A percentile compares a stretch with the other conserved stretches of the same genome.
Evolutionary conservation across 306 rosid species (phyloP).

Genomic region (Elaeagnus macrophylla): DNA sequence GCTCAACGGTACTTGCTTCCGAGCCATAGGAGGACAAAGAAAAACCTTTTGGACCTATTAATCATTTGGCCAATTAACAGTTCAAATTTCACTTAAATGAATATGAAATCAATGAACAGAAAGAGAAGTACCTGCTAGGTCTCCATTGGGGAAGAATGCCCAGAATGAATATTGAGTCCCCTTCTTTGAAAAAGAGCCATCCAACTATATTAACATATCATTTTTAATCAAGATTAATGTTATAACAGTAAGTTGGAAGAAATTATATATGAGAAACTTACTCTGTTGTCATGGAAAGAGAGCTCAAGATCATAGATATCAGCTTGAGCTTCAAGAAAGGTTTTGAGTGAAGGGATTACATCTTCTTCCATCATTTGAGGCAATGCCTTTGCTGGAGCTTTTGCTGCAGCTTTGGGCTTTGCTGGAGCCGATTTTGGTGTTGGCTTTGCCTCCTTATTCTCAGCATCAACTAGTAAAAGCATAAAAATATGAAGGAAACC

Average conservation of each 20-base stretch:
- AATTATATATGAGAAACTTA: slow-evolving; percentile 14
- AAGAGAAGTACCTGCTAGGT: slow-evolving; percentile 42
- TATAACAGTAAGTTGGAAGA: not conserved
- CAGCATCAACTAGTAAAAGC: slow-evolving; percentile 34
- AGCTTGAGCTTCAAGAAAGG: slow-evolving; percentile 54
- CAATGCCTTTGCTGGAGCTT: slow-evolving; percentile 58
- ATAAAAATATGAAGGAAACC: not conserved
- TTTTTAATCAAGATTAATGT: not conserved
- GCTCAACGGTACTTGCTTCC: slow-evolving; percentile 78
- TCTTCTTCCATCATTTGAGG: slow-evolving; percentile 93
- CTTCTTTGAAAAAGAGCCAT: slow-evolving; percentile 64
- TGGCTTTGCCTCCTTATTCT: slow-evolving; percentile 44
- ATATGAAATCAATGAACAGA: not conserved
- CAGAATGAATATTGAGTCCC: slow-evolving; percentile 64
- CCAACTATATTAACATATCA: slow-evolving; percentile 44
- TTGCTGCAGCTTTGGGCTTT: slow-evolving; percentile 64
- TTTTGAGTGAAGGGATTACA: slow-evolving; percentile 69
- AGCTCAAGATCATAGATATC: slow-evolving; percentile 64
- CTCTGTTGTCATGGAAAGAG: slow-evolving; percentile 60
- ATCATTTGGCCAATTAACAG: not conserved
- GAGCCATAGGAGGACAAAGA: slow-evolving; percentile 67
- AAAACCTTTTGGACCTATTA: slow-evolving; percentile 85
- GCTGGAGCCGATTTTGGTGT: slow-evolving; percentile 42
- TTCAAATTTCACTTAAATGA: too few relatives aligned
- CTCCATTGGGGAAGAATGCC: slow-evolving; percentile 83